Percentiles rank a stretch among this genome's conserved stretches.
Conservation (phyloP, 2,329 filamentous ascomycete species). For the Penicillium expansum region DNA sequence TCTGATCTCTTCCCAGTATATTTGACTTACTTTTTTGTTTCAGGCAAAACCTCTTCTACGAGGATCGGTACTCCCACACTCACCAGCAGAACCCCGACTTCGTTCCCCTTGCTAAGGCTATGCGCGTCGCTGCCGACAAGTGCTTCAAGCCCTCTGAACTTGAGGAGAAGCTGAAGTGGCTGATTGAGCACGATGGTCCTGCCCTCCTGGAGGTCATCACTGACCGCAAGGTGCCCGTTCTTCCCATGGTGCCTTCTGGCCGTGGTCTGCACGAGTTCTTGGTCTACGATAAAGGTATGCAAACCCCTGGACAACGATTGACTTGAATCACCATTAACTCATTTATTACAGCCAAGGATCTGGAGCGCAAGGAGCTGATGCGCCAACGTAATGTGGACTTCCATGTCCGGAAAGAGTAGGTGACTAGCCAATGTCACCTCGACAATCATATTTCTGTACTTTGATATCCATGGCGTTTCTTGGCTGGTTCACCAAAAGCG, state of each 20-base stretch:
- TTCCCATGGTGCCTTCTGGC: constrained; percentile 94
- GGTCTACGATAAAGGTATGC: constrained; percentile 74
- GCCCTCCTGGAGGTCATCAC: constrained; percentile 89
- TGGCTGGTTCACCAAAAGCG: constrained; percentile 38
- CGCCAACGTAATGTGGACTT: constrained; percentile 53
- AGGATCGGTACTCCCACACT: constrained; percentile 86
- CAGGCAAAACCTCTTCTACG: constrained; percentile 90
- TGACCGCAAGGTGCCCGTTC: constrained; percentile 75
- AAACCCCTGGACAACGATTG: background rate
- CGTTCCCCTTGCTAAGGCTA: constrained; percentile 85
- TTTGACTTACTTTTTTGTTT: background rate
- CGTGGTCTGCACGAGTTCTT: constrained; percentile 89
- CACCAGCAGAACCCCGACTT: constrained; percentile 97
- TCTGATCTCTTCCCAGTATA: background rate
- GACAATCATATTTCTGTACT: constrained; percentile 29
- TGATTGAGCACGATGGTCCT: constrained; percentile 86
- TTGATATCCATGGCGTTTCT: constrained; percentile 46
- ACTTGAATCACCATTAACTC: constrained; percentile 10
- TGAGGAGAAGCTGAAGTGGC: constrained; percentile 75
- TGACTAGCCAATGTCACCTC: constrained; percentile 20
- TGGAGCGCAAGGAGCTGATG: constrained; percentile 65
- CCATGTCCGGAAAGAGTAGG: constrained; percentile 19
- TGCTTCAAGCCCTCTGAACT: constrained; percentile 74
- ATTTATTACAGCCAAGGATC: constrained; percentile 59
- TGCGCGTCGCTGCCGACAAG: constrained; percentile 76